phyloP scores from a whole-genome alignment of 2,329 filamentous ascomycete genomes.

The Colletotrichum eleusines region DNA sequence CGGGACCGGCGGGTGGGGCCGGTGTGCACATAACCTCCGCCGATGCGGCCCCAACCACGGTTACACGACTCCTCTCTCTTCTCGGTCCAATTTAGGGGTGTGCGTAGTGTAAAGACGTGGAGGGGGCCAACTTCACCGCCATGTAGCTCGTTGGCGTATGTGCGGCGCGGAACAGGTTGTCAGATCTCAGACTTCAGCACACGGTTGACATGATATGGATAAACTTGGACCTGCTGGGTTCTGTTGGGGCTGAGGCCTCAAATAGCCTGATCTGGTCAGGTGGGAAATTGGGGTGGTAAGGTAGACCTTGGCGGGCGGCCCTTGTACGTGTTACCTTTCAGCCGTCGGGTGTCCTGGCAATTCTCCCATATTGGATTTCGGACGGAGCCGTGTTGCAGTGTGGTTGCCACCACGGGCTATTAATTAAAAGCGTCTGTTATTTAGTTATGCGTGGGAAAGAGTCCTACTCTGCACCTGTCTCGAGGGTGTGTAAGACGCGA shows the following conservation, averaged over 20 bases:
- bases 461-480: neutral
- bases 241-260: neutral
- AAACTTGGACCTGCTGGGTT: neutral
- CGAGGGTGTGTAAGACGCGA: neutral
- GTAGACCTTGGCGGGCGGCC: neutral
- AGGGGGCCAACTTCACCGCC: slow-evolving; percentile 7
- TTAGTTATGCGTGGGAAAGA: neutral
- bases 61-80: slow-evolving; percentile 8
- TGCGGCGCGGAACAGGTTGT: neutral
- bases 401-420: neutral
- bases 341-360: neutral
- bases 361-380: neutral
- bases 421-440: neutral
- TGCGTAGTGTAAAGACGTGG: neutral
- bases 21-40: slow-evolving; percentile 4
- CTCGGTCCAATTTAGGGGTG: neutral
- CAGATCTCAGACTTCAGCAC: neutral
- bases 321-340: neutral
- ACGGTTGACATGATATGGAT: neutral
- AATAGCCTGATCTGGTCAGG: neutral
- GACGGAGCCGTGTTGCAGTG: no score
- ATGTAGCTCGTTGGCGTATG: slow-evolving; percentile 4
- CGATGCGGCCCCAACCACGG: slow-evolving; percentile 24
- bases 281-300: neutral
- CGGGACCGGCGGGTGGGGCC: slow-evolving; percentile 31